A percentile compares a stretch with the other conserved stretches of the same genome.
These are phyloP conservation scores for Cicer cuneatum DNA, from an alignment of 306 rosid species.

Conservation along the genomic window DNA sequence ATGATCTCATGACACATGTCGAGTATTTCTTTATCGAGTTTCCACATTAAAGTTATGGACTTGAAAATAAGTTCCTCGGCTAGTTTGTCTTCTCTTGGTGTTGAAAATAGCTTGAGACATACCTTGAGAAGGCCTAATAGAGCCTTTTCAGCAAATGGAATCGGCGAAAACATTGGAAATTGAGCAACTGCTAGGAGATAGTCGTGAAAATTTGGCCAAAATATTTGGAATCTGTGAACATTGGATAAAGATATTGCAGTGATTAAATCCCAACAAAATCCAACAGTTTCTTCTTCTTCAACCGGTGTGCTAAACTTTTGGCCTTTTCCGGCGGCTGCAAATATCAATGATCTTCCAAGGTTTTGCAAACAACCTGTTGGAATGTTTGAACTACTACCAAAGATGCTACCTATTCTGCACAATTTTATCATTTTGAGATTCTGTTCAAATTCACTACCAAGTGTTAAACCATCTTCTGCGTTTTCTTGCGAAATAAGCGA, in stretches of 20 bases:
- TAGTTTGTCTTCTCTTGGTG: constrained; percentile 57
- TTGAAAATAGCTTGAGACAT: constrained; percentile 62
- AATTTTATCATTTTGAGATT: constrained; percentile 78
- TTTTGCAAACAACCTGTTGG: constrained; percentile 69
- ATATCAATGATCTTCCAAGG: constrained; percentile 79
- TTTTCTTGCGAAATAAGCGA: constrained; percentile 66
- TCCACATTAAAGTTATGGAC: constrained; percentile 89
- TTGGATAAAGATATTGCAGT: constrained; percentile 63
- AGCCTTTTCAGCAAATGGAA: constrained; percentile 86
- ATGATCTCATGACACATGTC: constrained; percentile 72
- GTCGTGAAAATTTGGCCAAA: constrained; percentile 83
- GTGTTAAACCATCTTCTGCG: constrained; percentile 64
- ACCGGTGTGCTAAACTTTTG: constrained; percentile 87
- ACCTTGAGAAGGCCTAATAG: constrained; percentile 67
- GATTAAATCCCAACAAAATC: constrained; percentile 91
- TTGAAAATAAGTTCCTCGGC: constrained; percentile 84
- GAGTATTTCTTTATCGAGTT: constrained; percentile 82
- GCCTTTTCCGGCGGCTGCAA: constrained; percentile 93
- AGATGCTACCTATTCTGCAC: constrained; percentile 76
- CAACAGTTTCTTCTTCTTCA: constrained; percentile 94
- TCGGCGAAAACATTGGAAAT: constrained; percentile 84
- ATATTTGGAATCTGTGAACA: constrained; percentile 60
- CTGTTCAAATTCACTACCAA: constrained; percentile 84
- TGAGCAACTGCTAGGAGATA: constrained; percentile 72
- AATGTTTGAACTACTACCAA: constrained; percentile 64